These are phyloP conservation scores for Starmera stellimalicola DNA, from an alignment of 1,139 yeast species.

Conservation along the genomic window DNA sequence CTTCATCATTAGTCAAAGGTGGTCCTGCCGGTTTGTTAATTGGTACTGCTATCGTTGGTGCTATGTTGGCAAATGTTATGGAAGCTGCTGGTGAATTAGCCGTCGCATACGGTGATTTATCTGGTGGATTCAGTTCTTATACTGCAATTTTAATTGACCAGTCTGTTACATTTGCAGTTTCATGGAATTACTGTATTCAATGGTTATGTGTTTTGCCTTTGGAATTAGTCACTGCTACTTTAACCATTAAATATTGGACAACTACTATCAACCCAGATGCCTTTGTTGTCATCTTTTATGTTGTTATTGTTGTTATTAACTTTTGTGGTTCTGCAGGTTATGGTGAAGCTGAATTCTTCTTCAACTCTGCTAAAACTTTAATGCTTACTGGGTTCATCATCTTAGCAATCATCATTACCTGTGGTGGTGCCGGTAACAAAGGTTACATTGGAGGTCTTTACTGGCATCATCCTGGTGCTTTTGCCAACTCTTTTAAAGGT, in stretches of 20 bases:
- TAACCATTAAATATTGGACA: constrained; percentile 63
- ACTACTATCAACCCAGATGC: constrained; percentile 52
- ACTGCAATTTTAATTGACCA: constrained; percentile 58
- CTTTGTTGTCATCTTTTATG: constrained; percentile 57
- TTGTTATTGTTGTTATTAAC: constrained; percentile 46
- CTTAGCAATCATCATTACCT: constrained; percentile 47
- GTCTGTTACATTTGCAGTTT: constrained; percentile 71
- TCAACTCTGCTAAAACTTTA: constrained; percentile 48
- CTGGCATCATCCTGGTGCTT: constrained; percentile 60
- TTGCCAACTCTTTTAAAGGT: constrained; percentile 58
- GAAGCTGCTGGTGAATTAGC: constrained; percentile 86
- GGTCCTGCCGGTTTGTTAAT: constrained; percentile 75
- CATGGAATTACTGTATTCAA: constrained; percentile 75
- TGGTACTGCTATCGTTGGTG: constrained; percentile 60
- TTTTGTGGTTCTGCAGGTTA: constrained; percentile 59
- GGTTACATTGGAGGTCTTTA: constrained; percentile 55
- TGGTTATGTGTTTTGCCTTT: constrained; percentile 72
- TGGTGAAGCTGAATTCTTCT: constrained; percentile 66
- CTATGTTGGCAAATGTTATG: constrained; percentile 64
- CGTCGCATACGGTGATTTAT: constrained; percentile 59
- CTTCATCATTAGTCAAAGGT: constrained; percentile 54
- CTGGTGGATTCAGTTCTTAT: constrained; percentile 73
- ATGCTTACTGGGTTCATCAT: constrained; percentile 61
- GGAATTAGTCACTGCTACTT: constrained; percentile 69
- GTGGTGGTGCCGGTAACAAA: constrained; percentile 60